phyloP scores from a whole-genome alignment of 2,329 filamentous ascomycete species.

The Torrubiellomyces zombiae region DNA sequence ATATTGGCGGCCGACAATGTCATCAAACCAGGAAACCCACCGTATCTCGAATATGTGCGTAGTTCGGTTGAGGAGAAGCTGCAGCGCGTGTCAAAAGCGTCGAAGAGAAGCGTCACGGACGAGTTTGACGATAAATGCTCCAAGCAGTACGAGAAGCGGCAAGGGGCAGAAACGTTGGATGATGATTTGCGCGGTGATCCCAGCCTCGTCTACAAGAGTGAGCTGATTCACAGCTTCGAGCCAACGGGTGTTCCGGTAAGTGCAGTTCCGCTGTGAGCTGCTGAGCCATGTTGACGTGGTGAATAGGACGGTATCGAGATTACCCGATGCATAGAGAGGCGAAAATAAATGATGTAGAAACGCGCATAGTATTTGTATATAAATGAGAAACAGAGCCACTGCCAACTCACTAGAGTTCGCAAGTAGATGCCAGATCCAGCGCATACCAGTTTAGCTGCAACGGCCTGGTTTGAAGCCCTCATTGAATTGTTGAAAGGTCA shows the following conservation, averaged over 20 bases:
- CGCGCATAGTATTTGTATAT: no score
- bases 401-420: no score
- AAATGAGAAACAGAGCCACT: no score
- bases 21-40: constrained; percentile 53
- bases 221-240: constrained; percentile 47
- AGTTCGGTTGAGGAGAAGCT: constrained; percentile 45
- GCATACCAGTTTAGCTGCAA: no score
- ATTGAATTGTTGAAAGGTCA: no score
- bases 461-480: no score
- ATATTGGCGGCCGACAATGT: constrained; percentile 55
- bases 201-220: constrained; percentile 47
- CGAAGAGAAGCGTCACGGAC: constrained; percentile 10
- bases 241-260: constrained; percentile 49
- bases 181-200: constrained; percentile 36
- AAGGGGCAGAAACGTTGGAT: constrained; percentile 22
- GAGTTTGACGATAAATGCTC: constrained; percentile 25
- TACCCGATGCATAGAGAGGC: no score
- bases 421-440: no score
- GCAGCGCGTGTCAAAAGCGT: constrained; percentile 13
- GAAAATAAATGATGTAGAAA: no score
- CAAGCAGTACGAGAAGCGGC: constrained; percentile 39
- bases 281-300: no score
- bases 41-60: constrained; percentile 54
- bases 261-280: no score
- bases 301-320: constrained; percentile 51